Evolutionary conservation across 1,284 basidiomycete genomes (phyloP).

Genomic region (Irpex sp.): DNA sequence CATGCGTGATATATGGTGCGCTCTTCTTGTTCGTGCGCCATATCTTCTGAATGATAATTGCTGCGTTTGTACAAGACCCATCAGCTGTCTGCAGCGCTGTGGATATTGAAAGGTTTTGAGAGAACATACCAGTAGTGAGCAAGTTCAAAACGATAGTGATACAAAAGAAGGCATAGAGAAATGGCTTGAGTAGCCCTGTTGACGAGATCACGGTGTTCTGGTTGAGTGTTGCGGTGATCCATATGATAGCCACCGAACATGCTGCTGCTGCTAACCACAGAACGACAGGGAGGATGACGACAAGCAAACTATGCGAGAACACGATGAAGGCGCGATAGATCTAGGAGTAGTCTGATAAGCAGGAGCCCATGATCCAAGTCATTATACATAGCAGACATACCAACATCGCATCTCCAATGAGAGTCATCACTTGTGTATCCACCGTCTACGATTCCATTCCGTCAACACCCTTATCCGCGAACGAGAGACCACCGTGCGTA

Average conservation of each 20-base stretch:
- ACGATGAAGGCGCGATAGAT: constrained; percentile 16
- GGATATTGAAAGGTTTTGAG: not conserved
- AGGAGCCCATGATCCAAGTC: not conserved
- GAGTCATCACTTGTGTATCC: constrained; percentile 13
- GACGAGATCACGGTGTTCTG: constrained; percentile 8
- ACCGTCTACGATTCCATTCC: constrained; percentile 5
- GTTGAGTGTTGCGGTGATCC: constrained; percentile 12
- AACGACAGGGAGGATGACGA: constrained; percentile 9
- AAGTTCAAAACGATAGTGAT: constrained; percentile 13
- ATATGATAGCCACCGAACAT: constrained; percentile 11
- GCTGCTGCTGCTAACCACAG: constrained; percentile 12
- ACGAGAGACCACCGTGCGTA: not conserved
- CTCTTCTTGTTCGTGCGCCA: constrained; percentile 9
- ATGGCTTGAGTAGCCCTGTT: constrained; percentile 12
- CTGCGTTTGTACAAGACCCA: not conserved
- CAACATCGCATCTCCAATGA: constrained; percentile 16
- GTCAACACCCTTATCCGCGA: not conserved
- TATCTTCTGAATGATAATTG: constrained; percentile 11
- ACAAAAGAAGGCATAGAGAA: constrained; percentile 13
- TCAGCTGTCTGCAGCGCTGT: too few relatives aligned
- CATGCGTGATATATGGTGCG: not conserved
- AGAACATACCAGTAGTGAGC: constrained; percentile 11
- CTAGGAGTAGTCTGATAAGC: not conserved
- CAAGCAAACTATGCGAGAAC: constrained; percentile 11
- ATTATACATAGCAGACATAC: constrained; percentile 1